Evolutionary conservation across 1,284 basidiomycete genomes (phyloP), one percentile per base, ranked within the genome.

Genomic region (Moniliophthora roreri): DNA sequence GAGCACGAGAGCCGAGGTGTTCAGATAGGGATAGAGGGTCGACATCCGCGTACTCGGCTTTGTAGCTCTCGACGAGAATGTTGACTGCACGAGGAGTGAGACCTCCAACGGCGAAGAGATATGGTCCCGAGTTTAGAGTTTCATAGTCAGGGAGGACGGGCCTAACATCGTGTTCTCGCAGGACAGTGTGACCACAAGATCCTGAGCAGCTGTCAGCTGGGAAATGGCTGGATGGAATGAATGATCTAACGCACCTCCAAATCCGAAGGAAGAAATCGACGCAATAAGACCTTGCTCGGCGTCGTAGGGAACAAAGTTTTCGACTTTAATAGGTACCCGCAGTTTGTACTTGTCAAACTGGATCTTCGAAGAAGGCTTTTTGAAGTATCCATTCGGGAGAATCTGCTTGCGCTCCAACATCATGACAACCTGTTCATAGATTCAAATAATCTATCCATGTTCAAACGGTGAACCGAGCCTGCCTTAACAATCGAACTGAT

Each of bases 271-370:
- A 4, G 60, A 61, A 15, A 62, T 58, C 0, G 59, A 62, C 5
- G 53, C 56, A 55, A 59, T 57, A 26, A 52, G 47, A 32, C 55
- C 58, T n/a, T 39, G 52, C n/a, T 52, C 16, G 32, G 38, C n/a
- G 50, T 60, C 52, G 13, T 45, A 37, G 4, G 55, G 23, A 11
- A 55, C 53, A 23, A 62, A 45, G 9, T 59, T 50, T 48, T 60
- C 57, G 10, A 59, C 52, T 1, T 15, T 34, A n/a, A 49, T 49
- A 28, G 57, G 60, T 15, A 62, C 59, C 9, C 59, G 57, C 23
- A 62, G 46, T 20, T 60, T 60, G 54, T 52, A 56, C 39, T 60
- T 56, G 11, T 54, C 55, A 44, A 62, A 62, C 10, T 60, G 47
- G 45, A 62, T 62, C 41, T 54, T 57, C 24, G 46, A 35, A 15